A percentile compares a stretch with the other conserved stretches of the same genome.
Evolutionary conservation across 2,329 filamentous ascomycete genomes (phyloP).

Genomic region (Fusarium musae): DNA sequence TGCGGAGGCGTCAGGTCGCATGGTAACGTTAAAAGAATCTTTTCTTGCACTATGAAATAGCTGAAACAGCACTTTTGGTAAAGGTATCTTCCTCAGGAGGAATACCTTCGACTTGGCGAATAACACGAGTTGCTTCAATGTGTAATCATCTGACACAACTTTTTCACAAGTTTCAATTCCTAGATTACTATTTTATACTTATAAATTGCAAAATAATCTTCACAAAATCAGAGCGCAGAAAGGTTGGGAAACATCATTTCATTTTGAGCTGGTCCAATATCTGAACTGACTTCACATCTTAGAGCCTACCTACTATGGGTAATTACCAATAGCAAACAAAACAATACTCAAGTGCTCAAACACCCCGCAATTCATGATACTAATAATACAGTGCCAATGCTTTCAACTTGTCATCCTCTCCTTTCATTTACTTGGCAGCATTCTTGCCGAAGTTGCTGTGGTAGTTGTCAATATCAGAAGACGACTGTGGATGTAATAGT

Average conservation of each 20-base stretch:
- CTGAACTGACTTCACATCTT: conserved; percentile 17
- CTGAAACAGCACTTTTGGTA: neutral
- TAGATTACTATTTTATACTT: no score
- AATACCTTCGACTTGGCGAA: neutral
- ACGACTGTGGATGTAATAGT: neutral
- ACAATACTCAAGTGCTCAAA: neutral
- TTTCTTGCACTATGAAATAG: conserved; percentile 4
- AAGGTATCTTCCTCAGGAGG: neutral
- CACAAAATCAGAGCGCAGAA: neutral
- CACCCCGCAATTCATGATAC: neutral
- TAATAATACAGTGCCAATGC: conserved; percentile 12
- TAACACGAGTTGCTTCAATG: no score
- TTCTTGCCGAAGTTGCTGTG: conserved; percentile 50
- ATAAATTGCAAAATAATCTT: neutral
- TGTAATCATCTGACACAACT: neutral
- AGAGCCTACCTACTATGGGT: neutral
- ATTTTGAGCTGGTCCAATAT: conserved; percentile 22
- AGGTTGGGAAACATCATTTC: conserved; percentile 1
- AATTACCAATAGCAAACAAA: neutral
- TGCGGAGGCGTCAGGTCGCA: conserved; percentile 11
- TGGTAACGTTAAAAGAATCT: conserved; percentile 1
- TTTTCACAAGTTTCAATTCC: no score
- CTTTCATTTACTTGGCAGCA: conserved; percentile 41
- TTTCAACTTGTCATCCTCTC: conserved; percentile 1
- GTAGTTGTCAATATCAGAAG: conserved; percentile 1